Evolutionary conservation across 208 protist species (phyloP).

Genomic region (Wallacemonas sp.): DNA sequence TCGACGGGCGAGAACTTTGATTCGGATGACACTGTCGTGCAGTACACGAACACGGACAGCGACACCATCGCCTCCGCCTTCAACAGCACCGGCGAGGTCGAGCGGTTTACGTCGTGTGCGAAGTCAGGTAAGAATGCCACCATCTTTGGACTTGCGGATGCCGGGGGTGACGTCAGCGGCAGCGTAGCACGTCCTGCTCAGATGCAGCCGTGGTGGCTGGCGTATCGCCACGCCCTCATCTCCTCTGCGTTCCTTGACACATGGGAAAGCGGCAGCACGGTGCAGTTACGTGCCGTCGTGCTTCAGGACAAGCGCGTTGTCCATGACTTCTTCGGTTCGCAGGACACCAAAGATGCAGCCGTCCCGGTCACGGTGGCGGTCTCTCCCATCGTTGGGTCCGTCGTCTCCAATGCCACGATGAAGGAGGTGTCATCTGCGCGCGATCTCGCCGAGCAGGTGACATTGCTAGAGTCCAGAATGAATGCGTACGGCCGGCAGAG

Average conservation of each 20-base stretch:
- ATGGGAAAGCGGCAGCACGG: conserved; percentile 28
- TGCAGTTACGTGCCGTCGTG: conserved; percentile 31
- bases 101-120: conserved; percentile 7
- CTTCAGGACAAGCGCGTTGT: conserved; percentile 26
- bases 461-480: conserved; percentile 14
- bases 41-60: neutral
- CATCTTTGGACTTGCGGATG: conserved; percentile 29
- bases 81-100: conserved; percentile 11
- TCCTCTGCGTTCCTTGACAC: conserved; percentile 20
- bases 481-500: conserved; percentile 19
- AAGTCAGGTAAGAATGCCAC: conserved; percentile 11
- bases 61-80: conserved; percentile 9
- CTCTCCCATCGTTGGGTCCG: conserved; percentile 40
- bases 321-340: conserved; percentile 20
- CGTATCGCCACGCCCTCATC: conserved; percentile 16
- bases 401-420: conserved; percentile 31
- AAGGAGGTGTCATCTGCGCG: conserved; percentile 2
- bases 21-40: conserved; percentile 19
- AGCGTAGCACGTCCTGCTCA: neutral
- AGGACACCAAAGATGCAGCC: neutral
- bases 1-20: conserved; percentile 32
- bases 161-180: neutral
- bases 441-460: conserved; percentile 3
- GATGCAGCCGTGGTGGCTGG: conserved; percentile 30
- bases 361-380: conserved; percentile 17